Evolutionary conservation across 1,139 yeast genomes (phyloP).

Genomic region (Torulaspora pretoriensis): DNA sequence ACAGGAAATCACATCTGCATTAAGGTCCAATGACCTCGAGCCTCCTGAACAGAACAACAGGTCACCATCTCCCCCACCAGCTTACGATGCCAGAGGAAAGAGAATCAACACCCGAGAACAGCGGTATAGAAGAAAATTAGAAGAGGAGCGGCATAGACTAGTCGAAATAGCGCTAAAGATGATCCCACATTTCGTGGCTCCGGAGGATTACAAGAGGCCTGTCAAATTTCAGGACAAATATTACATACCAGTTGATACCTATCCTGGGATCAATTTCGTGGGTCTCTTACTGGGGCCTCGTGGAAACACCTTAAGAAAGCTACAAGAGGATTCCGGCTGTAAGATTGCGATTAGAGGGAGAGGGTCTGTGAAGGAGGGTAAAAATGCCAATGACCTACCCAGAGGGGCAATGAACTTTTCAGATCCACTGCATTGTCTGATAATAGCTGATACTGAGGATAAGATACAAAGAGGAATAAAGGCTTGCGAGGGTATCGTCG

Average conservation of each 20-base stretch:
- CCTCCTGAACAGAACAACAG: constrained; percentile 40
- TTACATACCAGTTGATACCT: constrained; percentile 78
- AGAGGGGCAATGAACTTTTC: constrained; percentile 49
- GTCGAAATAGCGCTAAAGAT: constrained; percentile 68
- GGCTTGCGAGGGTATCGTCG: constrained; percentile 70
- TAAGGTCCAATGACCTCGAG: constrained; percentile 44
- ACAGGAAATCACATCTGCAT: constrained; percentile 69
- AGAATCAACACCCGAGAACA: constrained; percentile 80
- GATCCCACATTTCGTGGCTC: constrained; percentile 79
- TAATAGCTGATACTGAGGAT: constrained; percentile 78
- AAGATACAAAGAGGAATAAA: constrained; percentile 72
- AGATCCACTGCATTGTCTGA: constrained; percentile 85
- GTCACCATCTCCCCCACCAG: constrained; percentile 92
- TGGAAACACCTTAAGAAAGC: constrained; percentile 78
- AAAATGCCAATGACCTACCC: constrained; percentile 47
- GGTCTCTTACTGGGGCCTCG: constrained; percentile 93
- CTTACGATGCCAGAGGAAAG: constrained; percentile 76
- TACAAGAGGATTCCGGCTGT: constrained; percentile 84
- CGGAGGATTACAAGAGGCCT: constrained; percentile 69
- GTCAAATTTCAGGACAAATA: constrained; percentile 76
- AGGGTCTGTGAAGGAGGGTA: constrained; percentile 94
- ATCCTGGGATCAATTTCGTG: constrained; percentile 89
- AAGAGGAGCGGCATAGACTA: constrained; percentile 72
- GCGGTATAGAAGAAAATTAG: constrained; percentile 57
- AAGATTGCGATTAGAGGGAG: constrained; percentile 83